Evolutionary conservation across 345 rosid species (phyloP).

Genomic region (Schrenkiella parvula): DNA sequence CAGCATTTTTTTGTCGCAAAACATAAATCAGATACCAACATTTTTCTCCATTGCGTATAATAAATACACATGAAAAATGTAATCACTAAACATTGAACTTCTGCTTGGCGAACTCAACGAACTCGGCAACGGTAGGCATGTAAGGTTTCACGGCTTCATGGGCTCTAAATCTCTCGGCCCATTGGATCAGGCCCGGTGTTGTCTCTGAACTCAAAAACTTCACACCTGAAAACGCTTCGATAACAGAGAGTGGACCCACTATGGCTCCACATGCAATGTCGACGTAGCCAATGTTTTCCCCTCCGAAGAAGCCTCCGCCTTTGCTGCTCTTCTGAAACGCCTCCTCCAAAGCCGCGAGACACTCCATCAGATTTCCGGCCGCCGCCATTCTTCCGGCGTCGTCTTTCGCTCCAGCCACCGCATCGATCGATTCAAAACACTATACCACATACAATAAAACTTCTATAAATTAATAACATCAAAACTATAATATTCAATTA

Average conservation of each 20-base stretch:
- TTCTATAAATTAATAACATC: no score
- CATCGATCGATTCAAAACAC: slow-evolving; percentile 49
- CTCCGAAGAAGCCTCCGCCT: slow-evolving; percentile 72
- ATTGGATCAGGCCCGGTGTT: slow-evolving; percentile 46
- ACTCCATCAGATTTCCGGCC: slow-evolving; percentile 31
- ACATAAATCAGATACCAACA: not conserved
- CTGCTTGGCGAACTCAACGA: slow-evolving; percentile 29
- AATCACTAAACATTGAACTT: slow-evolving; percentile 25
- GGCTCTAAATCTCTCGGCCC: slow-evolving; percentile 54
- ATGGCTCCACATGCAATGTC: slow-evolving; percentile 62
- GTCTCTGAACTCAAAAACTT: slow-evolving; percentile 42
- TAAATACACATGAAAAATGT: not conserved
- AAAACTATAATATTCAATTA: no score
- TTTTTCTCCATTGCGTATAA: not conserved
- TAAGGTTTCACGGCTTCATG: slow-evolving; percentile 59
- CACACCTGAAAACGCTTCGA: slow-evolving; percentile 32
- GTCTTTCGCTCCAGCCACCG: slow-evolving; percentile 26
- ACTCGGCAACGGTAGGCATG: slow-evolving; percentile 60
- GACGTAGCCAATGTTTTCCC: slow-evolving; percentile 49
- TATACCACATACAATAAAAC: no score
- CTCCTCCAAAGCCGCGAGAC: slow-evolving; percentile 48
- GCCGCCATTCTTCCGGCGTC: slow-evolving; percentile 44
- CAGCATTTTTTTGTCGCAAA: not conserved
- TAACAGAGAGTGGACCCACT: slow-evolving; percentile 53
- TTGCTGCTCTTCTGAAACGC: slow-evolving; percentile 52